Base-by-base conservation (phyloP, 805 yeast species). In the Saccharomycopsis schoenii region DNA sequence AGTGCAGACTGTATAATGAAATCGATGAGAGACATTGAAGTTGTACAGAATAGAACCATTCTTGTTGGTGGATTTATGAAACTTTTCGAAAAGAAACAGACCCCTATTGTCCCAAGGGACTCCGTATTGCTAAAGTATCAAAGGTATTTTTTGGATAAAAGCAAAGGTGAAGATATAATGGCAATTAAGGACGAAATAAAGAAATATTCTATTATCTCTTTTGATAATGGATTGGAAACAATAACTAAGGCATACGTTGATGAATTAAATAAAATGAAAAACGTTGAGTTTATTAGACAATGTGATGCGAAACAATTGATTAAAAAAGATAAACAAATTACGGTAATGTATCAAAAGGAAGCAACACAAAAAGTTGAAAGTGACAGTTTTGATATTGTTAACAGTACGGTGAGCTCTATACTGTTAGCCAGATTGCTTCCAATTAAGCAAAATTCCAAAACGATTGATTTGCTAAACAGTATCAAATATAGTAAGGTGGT, bases 151-250 rank as follows among this genome's bases (percentile, higher is more conserved):
- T 42, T 56, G 21, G 21, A 40, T 42, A 24, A 54, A 40, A 47
- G 14, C 43, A 21, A 29, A 4, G 55, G 52, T 14, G 60, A 47
- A 24, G n/a, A 79, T 37, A 68, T 86, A 51, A 57, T 57, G 1
- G 64, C 72, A 0, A 66, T 83, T 6, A 79, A 77, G 64, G 72
- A 76, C 42, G 29, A 50, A 17, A 15, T 62, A 1, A 37, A 34
- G 24, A 54, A 56, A 12, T 83, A 74, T 65, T 94, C 94, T 0
- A 82, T 88, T 81, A 68, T 88, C 43, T 77, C 81, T 1, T 70
- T 88, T 8, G 71, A 73, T 43, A 75, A 77, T 58, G 93, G 94
- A 0, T 71, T 88, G 55, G 81, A 80, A 61, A 70, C 76, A 0
- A 73, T 86, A 43, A 84, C 90, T 0, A 67, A 68, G 21, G 69